Percentiles rank a stretch among this genome's conserved stretches.
Evolutionary conservation across 192 early-diverging fungal genomes (phyloP).

Genomic region (Linnemannia schmuckeri): DNA sequence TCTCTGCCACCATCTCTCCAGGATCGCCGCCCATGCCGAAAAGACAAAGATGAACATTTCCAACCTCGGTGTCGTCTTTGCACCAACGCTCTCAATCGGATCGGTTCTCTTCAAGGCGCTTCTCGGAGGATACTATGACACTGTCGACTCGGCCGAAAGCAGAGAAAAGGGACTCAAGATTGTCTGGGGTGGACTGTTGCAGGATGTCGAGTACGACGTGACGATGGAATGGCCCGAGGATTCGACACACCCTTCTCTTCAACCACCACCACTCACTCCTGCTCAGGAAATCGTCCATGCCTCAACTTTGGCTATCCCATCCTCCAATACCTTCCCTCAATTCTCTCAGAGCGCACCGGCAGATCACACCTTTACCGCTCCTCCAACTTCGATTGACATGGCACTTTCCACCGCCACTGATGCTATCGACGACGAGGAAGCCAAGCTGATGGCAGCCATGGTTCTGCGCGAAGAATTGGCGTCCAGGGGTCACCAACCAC

Average conservation of each 20-base stretch:
- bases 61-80: slow-evolving; percentile 73
- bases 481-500: neutral
- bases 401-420: neutral
- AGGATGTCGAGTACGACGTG: slow-evolving; percentile 31
- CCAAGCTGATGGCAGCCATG: slow-evolving; percentile 32
- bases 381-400: neutral
- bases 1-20: slow-evolving; percentile 67
- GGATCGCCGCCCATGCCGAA: slow-evolving; percentile 59
- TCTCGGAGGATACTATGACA: slow-evolving; percentile 55
- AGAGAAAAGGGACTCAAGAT: slow-evolving; percentile 40
- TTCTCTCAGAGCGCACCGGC: slow-evolving; percentile 18
- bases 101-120: slow-evolving; percentile 67
- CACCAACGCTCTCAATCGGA: slow-evolving; percentile 68
- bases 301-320: neutral
- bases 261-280: slow-evolving; percentile 20
- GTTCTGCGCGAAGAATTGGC: slow-evolving; percentile 27
- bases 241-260: neutral
- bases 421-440: slow-evolving; percentile 20
- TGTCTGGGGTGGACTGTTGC: slow-evolving; percentile 45
- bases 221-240: slow-evolving; percentile 24
- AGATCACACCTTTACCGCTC: slow-evolving; percentile 9
- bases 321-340: neutral
- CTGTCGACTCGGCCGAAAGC: slow-evolving; percentile 33
- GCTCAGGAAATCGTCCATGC: slow-evolving; percentile 35
- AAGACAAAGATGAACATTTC: slow-evolving; percentile 72